Percentiles rank a stretch among this genome's conserved stretches.
These are phyloP conservation scores for Pseudocercospora musae DNA, from an alignment of 2,329 filamentous ascomycete genomes.

Conservation along the genomic window DNA sequence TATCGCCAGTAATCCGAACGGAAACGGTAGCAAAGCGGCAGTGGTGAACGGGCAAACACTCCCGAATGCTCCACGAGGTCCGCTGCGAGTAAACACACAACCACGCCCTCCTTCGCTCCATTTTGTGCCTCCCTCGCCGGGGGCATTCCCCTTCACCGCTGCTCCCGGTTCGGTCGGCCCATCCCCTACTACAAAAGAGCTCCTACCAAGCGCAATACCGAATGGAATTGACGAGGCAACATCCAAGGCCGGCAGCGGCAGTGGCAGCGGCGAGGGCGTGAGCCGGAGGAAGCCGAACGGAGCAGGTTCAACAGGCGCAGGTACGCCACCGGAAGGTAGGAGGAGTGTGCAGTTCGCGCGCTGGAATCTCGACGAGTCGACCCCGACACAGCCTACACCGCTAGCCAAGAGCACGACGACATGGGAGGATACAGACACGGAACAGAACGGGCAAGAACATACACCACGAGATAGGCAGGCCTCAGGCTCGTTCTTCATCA, in stretches of 20 bases:
- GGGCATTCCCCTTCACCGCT: slow-evolving; percentile 23
- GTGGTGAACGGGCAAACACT: slow-evolving; percentile 11
- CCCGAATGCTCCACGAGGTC: slow-evolving; percentile 9
- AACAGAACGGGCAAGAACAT: slow-evolving; percentile 13
- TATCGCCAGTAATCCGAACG: neutral
- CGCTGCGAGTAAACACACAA: slow-evolving; percentile 2
- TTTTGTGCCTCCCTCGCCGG: slow-evolving; percentile 18
- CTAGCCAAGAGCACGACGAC: slow-evolving; percentile 26
- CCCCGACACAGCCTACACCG: slow-evolving; percentile 12
- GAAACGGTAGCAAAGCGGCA: neutral
- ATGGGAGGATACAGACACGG: slow-evolving; percentile 29
- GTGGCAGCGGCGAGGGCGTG: neutral
- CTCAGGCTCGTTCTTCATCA: slow-evolving; percentile 31
- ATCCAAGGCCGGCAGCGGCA: neutral
- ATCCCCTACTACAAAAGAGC: slow-evolving; percentile 21
- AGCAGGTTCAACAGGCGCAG: slow-evolving; percentile 7
- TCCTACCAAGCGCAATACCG: slow-evolving; percentile 1
- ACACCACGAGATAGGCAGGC: slow-evolving; percentile 19
- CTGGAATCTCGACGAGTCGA: slow-evolving; percentile 12
- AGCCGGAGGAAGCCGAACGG: slow-evolving; percentile 12
- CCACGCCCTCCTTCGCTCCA: slow-evolving; percentile 6
- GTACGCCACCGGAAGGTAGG: slow-evolving; percentile 25
- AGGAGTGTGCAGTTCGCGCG: slow-evolving; percentile 33
- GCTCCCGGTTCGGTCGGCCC: slow-evolving; percentile 21
- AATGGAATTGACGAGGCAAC: slow-evolving; percentile 5